Evolutionary conservation across 1,139 yeast genomes (phyloP).

Genomic region (Pneumocystis sp.): DNA sequence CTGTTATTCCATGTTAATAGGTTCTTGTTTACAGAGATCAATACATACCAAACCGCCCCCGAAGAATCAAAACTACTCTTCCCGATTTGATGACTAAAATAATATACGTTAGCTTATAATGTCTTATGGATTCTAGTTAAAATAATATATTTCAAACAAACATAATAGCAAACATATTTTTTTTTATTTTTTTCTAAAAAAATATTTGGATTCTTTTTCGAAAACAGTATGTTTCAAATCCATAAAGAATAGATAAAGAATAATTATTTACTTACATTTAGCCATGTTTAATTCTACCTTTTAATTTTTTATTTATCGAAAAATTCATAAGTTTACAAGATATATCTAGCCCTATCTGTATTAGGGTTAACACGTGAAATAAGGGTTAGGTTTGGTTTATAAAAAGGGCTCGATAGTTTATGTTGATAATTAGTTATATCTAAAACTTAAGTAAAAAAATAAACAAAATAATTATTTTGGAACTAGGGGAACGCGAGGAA

Average conservation of each 20-base stretch:
- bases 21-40: neutral
- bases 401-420: too few species aligned
- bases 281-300: neutral
- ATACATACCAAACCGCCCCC: neutral
- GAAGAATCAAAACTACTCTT: neutral
- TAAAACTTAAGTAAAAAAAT: neutral
- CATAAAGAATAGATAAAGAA: too few species aligned
- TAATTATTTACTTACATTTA: neutral
- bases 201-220: neutral
- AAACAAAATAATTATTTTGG: neutral
- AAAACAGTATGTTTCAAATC: neutral
- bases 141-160: neutral
- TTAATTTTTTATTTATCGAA: neutral
- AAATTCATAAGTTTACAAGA: neutral
- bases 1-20: slow-evolving; percentile 22
- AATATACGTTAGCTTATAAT: neutral
- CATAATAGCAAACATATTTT: neutral
- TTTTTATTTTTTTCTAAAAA: neutral
- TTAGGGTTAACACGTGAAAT: neutral
- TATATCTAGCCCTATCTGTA: neutral
- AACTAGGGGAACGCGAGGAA: neutral
- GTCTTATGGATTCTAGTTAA: neutral
- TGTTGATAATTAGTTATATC: too few species aligned
- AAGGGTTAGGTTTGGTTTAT: too few species aligned
- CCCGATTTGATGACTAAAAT: neutral